Evolutionary conservation across 352 stramenopile species (phyloP).

Genomic region (Elongisporangium prolatum): DNA sequence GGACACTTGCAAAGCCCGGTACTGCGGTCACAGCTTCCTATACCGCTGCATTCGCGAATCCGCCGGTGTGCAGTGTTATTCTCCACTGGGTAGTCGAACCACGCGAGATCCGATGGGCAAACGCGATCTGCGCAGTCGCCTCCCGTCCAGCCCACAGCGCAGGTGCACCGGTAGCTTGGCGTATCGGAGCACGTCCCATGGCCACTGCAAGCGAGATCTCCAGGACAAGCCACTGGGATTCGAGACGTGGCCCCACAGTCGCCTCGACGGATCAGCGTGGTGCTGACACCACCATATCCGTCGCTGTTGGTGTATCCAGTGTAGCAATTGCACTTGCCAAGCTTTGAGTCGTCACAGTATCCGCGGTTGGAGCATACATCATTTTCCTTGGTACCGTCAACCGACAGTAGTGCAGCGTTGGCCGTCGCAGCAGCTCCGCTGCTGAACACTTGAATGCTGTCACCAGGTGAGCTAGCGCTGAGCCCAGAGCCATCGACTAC

Average conservation of each 20-base stretch:
- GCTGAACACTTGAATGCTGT: slow-evolving; percentile 20
- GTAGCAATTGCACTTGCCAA: slow-evolving; percentile 60
- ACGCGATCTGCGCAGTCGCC: slow-evolving; percentile 75
- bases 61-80: slow-evolving; percentile 51
- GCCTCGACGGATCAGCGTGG: slow-evolving; percentile 41
- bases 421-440: slow-evolving; percentile 17
- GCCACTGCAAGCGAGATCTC: slow-evolving; percentile 67
- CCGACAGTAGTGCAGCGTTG: slow-evolving; percentile 16
- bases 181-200: slow-evolving; percentile 67
- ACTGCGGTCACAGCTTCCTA: slow-evolving; percentile 63
- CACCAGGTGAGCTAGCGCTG: slow-evolving; percentile 13
- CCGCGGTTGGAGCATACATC: slow-evolving; percentile 63
- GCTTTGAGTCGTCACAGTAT: slow-evolving; percentile 44
- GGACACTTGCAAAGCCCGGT: slow-evolving; percentile 68
- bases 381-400: slow-evolving; percentile 67
- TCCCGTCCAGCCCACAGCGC: slow-evolving; percentile 63
- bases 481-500: slow-evolving; percentile 30
- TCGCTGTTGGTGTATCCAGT: slow-evolving; percentile 66
- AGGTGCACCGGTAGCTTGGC: slow-evolving; percentile 57
- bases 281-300: slow-evolving; percentile 44
- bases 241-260: slow-evolving; percentile 56
- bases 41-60: slow-evolving; percentile 54
- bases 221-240: slow-evolving; percentile 58
- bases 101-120: slow-evolving; percentile 46
- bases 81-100: slow-evolving; percentile 59